Evolutionary conservation across 345 rosid species (phyloP), one percentile per base, ranked within the genome.

Genomic region (Gossypium rotundifolium): DNA sequence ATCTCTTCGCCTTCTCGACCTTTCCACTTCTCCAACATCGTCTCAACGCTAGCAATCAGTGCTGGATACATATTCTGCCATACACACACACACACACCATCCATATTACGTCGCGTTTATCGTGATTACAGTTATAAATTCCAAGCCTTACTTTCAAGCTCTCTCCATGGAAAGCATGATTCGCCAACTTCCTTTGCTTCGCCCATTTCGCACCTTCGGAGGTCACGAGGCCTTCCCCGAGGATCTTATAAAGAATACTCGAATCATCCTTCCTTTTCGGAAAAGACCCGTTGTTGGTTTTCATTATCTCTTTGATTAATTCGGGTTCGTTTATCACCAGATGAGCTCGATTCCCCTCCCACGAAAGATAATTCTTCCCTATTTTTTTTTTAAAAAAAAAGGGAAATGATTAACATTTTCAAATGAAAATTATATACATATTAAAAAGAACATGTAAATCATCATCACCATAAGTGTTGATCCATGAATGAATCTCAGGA

Each of bases 151-250:
- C 87, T 65, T 76, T 84, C 70, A 88, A 77, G 80, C 78, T 60
- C 25, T 88, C 84, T 3, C 82, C 79, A 77, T 83, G 85, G 74
- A 88, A 88, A 57, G 85, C 85, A 23, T 79, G 78, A 65, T 80
- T 84, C 25, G 89, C 86, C 29, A 86, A 69, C 76, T 83, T 86
- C 29, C 86, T 84, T n/a, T 70, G 72, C 74, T 60, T 86, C 1
- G 12, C 49, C 87, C 91, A 88, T 81, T 84, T 85, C 25, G 79
- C 74, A 12, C 87, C 84, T 53, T 29, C 22, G 1, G 84, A 23
- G 2, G 74, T 8, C 23, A 71, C 78, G 10, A 83, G 79, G 9
- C 88, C 89, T 38, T 86, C 80, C 0, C 91, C 88, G 7, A 79
- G 2, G 16, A 88, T 71, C 71, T 75, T 82, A 46, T 62, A 57